These are phyloP conservation scores for Suillus luteus DNA, from an alignment of 768 basidiomycete species.

Conservation along the genomic window DNA sequence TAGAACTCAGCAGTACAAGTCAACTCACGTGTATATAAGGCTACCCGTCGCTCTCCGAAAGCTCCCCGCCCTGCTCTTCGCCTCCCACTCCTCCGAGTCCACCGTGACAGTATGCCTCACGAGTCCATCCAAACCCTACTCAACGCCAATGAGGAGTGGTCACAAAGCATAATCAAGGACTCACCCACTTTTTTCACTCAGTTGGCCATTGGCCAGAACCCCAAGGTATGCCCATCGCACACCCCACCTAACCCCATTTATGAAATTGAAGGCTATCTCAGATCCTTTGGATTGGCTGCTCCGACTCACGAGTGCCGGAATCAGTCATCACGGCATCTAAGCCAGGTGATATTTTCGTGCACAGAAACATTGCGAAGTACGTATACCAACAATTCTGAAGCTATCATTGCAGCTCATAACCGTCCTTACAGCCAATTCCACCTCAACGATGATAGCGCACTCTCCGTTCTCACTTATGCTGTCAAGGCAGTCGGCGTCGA, in stretches of 20 bases:
- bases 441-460: slow-evolving; percentile 66
- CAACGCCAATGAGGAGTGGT: slow-evolving; percentile 68
- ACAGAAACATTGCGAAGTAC: slow-evolving; percentile 89
- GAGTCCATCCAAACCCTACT: slow-evolving; percentile 31
- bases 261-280: slow-evolving; percentile 23
- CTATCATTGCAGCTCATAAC: neutral
- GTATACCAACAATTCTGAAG: slow-evolving; percentile 24
- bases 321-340: slow-evolving; percentile 68
- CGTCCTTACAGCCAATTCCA: slow-evolving; percentile 63
- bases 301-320: slow-evolving; percentile 89
- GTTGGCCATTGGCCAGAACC: slow-evolving; percentile 63
- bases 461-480: slow-evolving; percentile 75
- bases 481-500: slow-evolving; percentile 68
- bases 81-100: neutral
- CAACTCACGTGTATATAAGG: too few species aligned
- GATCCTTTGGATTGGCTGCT: slow-evolving; percentile 83
- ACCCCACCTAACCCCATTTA: neutral
- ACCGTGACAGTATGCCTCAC: neutral
- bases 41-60: too few species aligned
- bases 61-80: neutral
- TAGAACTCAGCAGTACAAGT: too few species aligned
- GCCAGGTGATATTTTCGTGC: slow-evolving; percentile 87
- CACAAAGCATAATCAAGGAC: slow-evolving; percentile 50
- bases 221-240: slow-evolving; percentile 49
- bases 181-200: slow-evolving; percentile 67